A percentile compares a stretch with the other conserved stretches of the same genome.
Evolutionary conservation across 2,329 filamentous ascomycete species (phyloP).

Genomic region (Allantophomopsis cytisporea): DNA sequence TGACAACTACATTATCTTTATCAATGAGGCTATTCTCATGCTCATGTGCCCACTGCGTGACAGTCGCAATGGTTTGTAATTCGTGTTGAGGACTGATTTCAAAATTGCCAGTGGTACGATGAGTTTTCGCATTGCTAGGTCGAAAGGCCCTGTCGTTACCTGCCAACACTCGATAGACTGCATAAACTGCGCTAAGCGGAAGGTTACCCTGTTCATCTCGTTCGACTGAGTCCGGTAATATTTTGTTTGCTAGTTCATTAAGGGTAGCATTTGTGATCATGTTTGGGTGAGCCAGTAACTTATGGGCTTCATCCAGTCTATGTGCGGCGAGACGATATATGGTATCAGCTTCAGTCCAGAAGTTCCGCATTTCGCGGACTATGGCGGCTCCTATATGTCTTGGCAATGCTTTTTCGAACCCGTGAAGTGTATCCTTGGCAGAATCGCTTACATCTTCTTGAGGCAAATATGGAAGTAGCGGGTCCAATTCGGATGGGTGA

Average conservation of each 20-base stretch:
- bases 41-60: conserved; percentile 29
- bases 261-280: conserved; percentile 27
- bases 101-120: conserved; percentile 42
- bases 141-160: conserved; percentile 48
- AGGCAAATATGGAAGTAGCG: conserved; percentile 30
- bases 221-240: conserved; percentile 17
- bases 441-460: conserved; percentile 18
- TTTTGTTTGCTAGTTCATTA: conserved; percentile 26
- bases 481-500: conserved; percentile 23
- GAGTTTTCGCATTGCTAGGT: conserved; percentile 29
- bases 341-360: conserved; percentile 27
- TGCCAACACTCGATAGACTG: conserved; percentile 52
- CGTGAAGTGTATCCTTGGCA: conserved; percentile 19
- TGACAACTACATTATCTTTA: conserved; percentile 17
- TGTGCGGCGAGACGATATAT: conserved; percentile 30
- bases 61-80: conserved; percentile 32
- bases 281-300: conserved; percentile 25
- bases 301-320: conserved; percentile 33
- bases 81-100: conserved; percentile 44
- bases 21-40: conserved; percentile 29
- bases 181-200: conserved; percentile 42
- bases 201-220: conserved; percentile 20
- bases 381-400: conserved; percentile 28
- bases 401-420: conserved; percentile 26
- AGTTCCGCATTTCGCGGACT: conserved; percentile 24